Conservation (phyloP, 1,284 basidiomycete genomes). For the Spongispora temasekensis region DNA sequence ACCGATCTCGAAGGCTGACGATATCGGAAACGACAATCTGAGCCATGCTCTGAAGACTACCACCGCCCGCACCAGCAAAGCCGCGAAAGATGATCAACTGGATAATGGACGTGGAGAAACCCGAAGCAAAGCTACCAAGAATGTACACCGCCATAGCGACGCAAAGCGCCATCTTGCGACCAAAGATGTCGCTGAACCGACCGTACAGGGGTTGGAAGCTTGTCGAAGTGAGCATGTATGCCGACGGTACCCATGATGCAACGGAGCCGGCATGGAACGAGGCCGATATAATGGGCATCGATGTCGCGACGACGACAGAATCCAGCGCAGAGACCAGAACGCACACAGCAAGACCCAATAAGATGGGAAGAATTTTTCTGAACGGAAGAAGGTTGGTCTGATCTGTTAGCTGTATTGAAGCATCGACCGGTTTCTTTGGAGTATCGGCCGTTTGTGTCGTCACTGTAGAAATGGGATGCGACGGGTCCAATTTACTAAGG, state of each 20-base stretch:
- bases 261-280: constrained; percentile 68
- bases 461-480: constrained; percentile 8
- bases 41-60: constrained; percentile 64
- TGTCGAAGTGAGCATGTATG: constrained; percentile 65
- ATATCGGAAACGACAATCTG: constrained; percentile 70
- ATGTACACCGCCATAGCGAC: constrained; percentile 62
- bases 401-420: constrained; percentile 52
- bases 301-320: constrained; percentile 69
- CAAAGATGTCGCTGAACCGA: constrained; percentile 76
- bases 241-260: constrained; percentile 70
- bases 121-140: constrained; percentile 59
- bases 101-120: constrained; percentile 62
- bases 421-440: constrained; percentile 1
- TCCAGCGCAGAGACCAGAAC: constrained; percentile 59
- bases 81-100: constrained; percentile 76
- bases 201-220: constrained; percentile 69
- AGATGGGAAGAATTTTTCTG: constrained; percentile 63
- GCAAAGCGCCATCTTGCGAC: constrained; percentile 66
- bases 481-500: constrained; percentile 4
- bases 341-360: constrained; percentile 61
- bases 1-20: constrained; percentile 61
- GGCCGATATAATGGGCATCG: constrained; percentile 68
- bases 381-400: constrained; percentile 78
- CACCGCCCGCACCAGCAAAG: constrained; percentile 67
- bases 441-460: constrained; percentile 5